Evolutionary conservation across 148 eudicot genomes (phyloP).

Genomic region (Fagopyrum tataricum): DNA sequence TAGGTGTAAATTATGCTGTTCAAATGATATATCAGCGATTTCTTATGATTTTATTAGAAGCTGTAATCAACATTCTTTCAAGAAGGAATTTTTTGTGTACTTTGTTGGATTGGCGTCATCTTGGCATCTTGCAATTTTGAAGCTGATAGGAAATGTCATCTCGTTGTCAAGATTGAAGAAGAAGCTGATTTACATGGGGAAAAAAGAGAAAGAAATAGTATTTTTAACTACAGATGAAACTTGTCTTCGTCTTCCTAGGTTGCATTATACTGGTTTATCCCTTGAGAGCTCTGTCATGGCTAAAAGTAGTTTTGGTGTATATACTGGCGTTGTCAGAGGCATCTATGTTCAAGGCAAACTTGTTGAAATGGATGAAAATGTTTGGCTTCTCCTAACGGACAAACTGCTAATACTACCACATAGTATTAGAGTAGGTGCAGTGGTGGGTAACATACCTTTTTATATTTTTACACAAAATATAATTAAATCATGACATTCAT

Average conservation of each 20-base stretch:
- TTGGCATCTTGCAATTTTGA: slow-evolving; percentile 57
- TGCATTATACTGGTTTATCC: slow-evolving; percentile 6
- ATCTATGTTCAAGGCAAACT: slow-evolving; percentile 67
- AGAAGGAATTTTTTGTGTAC: slow-evolving; percentile 36
- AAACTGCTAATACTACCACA: slow-evolving; percentile 42
- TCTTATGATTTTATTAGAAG: slow-evolving; percentile 6
- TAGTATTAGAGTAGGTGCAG: slow-evolving; percentile 70
- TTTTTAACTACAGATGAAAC: slow-evolving; percentile 37
- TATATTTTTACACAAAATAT: not conserved
- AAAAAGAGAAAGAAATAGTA: slow-evolving; percentile 56
- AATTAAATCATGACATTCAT: not conserved
- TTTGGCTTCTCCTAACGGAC: slow-evolving; percentile 66
- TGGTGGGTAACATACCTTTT: slow-evolving; percentile 43
- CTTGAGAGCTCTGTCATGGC: slow-evolving; percentile 22
- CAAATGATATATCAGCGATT: slow-evolving; percentile 12
- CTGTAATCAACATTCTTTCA: slow-evolving; percentile 29
- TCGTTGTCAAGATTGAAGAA: slow-evolving; percentile 48
- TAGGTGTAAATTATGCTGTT: slow-evolving; percentile 43
- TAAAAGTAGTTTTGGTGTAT: slow-evolving; percentile 49
- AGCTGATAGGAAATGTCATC: slow-evolving; percentile 40
- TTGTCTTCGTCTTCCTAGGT: slow-evolving; percentile 23
- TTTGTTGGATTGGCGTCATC: slow-evolving; percentile 43
- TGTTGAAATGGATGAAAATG: slow-evolving; percentile 73
- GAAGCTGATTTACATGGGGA: slow-evolving; percentile 60
- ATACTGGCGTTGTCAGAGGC: slow-evolving; percentile 64